phyloP scores from a whole-genome alignment of 2,329 filamentous ascomycete species.

The Penicillium sp. region DNA sequence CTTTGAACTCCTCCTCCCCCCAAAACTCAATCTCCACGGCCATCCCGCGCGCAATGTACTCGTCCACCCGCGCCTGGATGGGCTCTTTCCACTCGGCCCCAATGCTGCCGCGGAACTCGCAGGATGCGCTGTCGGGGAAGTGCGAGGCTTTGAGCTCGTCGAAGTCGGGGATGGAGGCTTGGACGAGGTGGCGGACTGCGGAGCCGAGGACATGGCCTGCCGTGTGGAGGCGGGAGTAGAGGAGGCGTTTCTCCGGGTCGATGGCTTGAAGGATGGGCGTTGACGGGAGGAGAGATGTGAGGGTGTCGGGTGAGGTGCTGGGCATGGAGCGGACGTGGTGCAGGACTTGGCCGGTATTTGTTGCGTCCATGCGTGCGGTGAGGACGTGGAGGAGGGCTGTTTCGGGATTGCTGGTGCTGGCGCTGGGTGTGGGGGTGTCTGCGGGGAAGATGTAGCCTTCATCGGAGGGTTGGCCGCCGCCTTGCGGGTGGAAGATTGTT shows the following conservation, averaged over 20 bases:
- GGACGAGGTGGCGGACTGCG: constrained; percentile 63
- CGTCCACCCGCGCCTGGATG: constrained; percentile 65
- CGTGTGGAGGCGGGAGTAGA: constrained; percentile 71
- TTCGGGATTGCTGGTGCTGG: not conserved
- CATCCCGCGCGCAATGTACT: constrained; percentile 58
- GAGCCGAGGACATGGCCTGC: constrained; percentile 72
- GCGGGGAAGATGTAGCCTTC: constrained; percentile 55
- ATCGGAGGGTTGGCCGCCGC: constrained; percentile 73
- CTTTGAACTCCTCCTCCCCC: constrained; percentile 63
- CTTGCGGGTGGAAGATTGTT: constrained; percentile 77
- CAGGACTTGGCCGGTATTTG: constrained; percentile 52
- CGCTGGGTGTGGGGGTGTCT: not conserved
- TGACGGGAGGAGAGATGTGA: constrained; percentile 43
- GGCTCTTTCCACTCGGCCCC: constrained; percentile 62
- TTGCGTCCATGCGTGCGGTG: constrained; percentile 7
- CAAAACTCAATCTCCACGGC: constrained; percentile 68
- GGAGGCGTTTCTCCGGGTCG: constrained; percentile 60
- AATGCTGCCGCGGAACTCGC: constrained; percentile 69
- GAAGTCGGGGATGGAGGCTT: constrained; percentile 55
- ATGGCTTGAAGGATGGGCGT: constrained; percentile 59
- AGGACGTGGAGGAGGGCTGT: not conserved
- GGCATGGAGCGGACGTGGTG: constrained; percentile 68
- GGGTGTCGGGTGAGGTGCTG: constrained; percentile 13
- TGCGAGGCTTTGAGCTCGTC: constrained; percentile 73
- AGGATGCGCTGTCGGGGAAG: constrained; percentile 66